phyloP scores from a whole-genome alignment of 768 basidiomycete species.

The Rhizopogon sp. region DNA sequence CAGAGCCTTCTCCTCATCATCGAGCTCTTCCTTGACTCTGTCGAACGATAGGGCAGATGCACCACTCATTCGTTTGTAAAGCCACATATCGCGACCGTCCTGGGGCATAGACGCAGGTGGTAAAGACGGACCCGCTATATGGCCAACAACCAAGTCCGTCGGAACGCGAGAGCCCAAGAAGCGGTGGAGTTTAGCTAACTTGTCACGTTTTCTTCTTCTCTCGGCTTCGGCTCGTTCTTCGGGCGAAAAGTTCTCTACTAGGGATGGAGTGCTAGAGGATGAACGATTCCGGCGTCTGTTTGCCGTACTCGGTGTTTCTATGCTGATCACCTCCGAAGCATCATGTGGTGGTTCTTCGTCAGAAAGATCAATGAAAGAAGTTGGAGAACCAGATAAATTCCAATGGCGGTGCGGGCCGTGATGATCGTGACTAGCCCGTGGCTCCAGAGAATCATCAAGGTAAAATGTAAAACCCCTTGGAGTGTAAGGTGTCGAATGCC shows the following conservation, averaged over 20 bases:
- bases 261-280: slow-evolving; percentile 36
- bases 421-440: not conserved
- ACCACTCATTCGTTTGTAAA: slow-evolving; percentile 49
- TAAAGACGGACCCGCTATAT: slow-evolving; percentile 26
- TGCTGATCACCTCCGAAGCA: slow-evolving; percentile 23
- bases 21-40: slow-evolving; percentile 63
- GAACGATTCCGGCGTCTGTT: slow-evolving; percentile 20
- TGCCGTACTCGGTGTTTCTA: slow-evolving; percentile 26
- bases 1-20: slow-evolving; percentile 69
- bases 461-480: slow-evolving; percentile 38
- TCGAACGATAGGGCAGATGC: slow-evolving; percentile 49
- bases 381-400: slow-evolving; percentile 26
- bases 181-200: slow-evolving; percentile 77
- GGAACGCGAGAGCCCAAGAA: slow-evolving; percentile 84
- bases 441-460: slow-evolving; percentile 8
- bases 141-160: slow-evolving; percentile 56
- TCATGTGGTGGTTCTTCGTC: slow-evolving; percentile 46
- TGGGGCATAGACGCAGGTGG: slow-evolving; percentile 25
- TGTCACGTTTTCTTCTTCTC: slow-evolving; percentile 65
- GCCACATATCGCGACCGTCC: slow-evolving; percentile 36
- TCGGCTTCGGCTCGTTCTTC: slow-evolving; percentile 58
- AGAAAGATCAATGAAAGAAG: slow-evolving; percentile 60
- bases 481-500: slow-evolving; percentile 53
- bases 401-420: slow-evolving; percentile 4
- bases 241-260: slow-evolving; percentile 43